Base-by-base conservation (phyloP, 495 filamentous ascomycete species). In the Parathielavia appendiculata region DNA sequence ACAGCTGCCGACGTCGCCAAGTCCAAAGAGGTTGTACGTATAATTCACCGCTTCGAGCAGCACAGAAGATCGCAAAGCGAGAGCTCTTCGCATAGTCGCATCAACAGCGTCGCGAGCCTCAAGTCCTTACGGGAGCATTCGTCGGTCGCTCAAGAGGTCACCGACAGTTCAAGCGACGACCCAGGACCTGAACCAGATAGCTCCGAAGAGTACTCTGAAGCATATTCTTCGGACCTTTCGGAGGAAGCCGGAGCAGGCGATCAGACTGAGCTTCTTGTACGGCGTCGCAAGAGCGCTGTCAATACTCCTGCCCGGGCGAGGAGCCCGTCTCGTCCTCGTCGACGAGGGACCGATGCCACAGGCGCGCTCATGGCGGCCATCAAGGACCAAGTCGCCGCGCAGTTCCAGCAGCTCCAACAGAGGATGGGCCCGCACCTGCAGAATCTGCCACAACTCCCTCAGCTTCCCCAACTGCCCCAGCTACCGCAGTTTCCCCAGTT, bases 341-440 rank as follows among this genome's bases (percentile, higher is more conserved):
- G 65, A 23, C 57, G 63, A 17, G 65, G 63, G 55, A 38, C 69
- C 59, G 58, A 72, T 53, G 61, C 58, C n/a, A 63, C 68, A 9
- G 68, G 63, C 32, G 60, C 71, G 10, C 69, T 75, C 26, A 81
- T 90, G 70, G 75, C 83, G 32, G 88, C 87, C 23, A 85, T 89
- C 79, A 82, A 86, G 57, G 87, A 92, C 52, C 86, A 90, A 51
- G 72, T 95, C 17, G 81, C 84, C 43, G 79, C 82, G 4, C 91
- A 93, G 64, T 81, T 93, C 63, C 87, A 92, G 52, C 85, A 91
- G 39, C 78, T 91, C 60, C 90, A 92, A 62, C 85, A 91, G 61
- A 82, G 78, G 16, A 81, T 88, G 68, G 51, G 63, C 17, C 59
- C 71, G 53, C 72, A 72, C 45, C 52, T 76, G 12, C 74, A 73